Percentiles rank a stretch among this genome's conserved stretches.
phyloP scores from a whole-genome alignment of 352 stramenopile species.

The Phytophthora europaea region DNA sequence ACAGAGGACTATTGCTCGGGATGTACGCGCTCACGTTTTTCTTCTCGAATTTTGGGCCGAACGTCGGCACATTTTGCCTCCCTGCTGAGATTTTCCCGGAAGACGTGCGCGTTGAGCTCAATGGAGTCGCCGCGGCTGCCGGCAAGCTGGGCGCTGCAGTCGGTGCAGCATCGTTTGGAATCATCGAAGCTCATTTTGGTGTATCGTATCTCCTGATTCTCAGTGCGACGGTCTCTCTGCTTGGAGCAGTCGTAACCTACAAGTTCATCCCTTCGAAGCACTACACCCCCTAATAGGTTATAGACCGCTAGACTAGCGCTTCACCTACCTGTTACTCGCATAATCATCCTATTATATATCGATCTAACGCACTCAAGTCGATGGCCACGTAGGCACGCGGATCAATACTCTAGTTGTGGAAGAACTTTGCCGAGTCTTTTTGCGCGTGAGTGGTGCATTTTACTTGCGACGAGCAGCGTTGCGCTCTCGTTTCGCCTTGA shows the following conservation, averaged over 20 bases:
- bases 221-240: constrained; percentile 64
- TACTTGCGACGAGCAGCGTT: constrained; percentile 49
- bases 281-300: constrained; percentile 30
- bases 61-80: constrained; percentile 89
- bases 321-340: constrained; percentile 2
- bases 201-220: constrained; percentile 69
- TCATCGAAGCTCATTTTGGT: constrained; percentile 68
- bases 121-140: constrained; percentile 78
- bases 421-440: neutral
- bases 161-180: constrained; percentile 67
- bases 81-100: constrained; percentile 82
- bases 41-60: constrained; percentile 92
- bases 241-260: constrained; percentile 72
- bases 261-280: constrained; percentile 68
- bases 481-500: constrained; percentile 63
- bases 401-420: neutral
- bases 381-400: neutral
- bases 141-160: constrained; percentile 83
- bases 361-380: neutral
- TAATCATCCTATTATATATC: constrained; percentile 30
- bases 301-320: constrained; percentile 23
- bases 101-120: constrained; percentile 81
- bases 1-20: constrained; percentile 57
- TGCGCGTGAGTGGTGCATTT: neutral
- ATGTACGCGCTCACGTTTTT: constrained; percentile 89